A percentile compares a stretch with the other conserved stretches of the same genome.
phyloP scores from a whole-genome alignment of 345 rosid genomes.

The Carallia pectinifolia region DNA sequence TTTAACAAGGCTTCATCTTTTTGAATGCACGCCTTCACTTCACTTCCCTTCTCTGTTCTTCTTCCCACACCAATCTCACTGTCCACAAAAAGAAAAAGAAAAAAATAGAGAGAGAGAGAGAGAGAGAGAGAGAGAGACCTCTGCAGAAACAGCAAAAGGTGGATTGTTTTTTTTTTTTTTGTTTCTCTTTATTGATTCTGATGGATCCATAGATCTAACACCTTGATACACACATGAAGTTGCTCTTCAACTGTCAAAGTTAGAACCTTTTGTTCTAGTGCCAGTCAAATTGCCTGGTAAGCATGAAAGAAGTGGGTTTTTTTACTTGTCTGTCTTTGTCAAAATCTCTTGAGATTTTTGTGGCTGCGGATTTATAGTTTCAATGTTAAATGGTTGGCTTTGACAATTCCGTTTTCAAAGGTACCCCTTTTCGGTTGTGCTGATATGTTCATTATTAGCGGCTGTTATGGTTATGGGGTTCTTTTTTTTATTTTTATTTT shows the following conservation, averaged over 20 bases:
- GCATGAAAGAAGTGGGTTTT: constrained; percentile 9
- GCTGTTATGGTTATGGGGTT: constrained; percentile 17
- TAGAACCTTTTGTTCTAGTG: background rate
- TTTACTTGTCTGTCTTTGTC: background rate
- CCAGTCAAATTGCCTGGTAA: constrained; percentile 37
- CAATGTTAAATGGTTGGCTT: constrained; percentile 33
- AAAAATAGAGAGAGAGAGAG: background rate
- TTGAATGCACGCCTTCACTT: background rate
- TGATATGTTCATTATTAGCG: constrained; percentile 19
- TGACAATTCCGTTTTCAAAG: constrained; percentile 27
- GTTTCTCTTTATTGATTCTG: constrained; percentile 10
- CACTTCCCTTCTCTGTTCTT: constrained; percentile 14
- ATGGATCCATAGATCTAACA: constrained; percentile 61
- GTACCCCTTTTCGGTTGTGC: constrained; percentile 12
- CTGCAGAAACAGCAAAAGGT: constrained; percentile 3
- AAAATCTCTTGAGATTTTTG: constrained; percentile 11
- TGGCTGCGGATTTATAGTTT: constrained; percentile 5
- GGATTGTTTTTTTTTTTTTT: constrained; percentile 1
- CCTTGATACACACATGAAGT: constrained; percentile 31
- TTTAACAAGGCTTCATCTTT: constrained; percentile 9
- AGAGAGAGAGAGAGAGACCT: background rate
- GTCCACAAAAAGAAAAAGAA: background rate
- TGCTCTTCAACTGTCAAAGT: constrained; percentile 18
- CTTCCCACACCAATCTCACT: constrained; percentile 17
- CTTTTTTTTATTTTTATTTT: constrained; percentile 1